Conservation (phyloP, 1,284 basidiomycete genomes). For the Psilocybe mexicana region DNA sequence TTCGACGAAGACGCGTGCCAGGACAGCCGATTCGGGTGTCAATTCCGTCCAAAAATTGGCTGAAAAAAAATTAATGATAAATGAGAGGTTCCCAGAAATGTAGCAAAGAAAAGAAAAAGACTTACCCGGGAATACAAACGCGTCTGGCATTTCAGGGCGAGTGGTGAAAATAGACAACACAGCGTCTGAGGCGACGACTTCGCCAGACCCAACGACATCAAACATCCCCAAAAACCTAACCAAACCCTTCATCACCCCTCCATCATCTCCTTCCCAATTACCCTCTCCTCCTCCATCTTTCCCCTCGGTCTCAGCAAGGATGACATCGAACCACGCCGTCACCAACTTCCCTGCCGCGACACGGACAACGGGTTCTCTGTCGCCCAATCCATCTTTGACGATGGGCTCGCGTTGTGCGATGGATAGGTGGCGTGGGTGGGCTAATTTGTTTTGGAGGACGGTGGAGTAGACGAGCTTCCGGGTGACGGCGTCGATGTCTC, state of each 20-base stretch:
- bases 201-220: conserved; percentile 49
- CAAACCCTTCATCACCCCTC: conserved; percentile 45
- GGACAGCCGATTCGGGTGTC: conserved; percentile 81
- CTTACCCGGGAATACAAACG: conserved; percentile 73
- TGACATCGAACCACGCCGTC: conserved; percentile 74
- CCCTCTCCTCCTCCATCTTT: conserved; percentile 20
- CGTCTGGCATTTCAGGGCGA: conserved; percentile 48
- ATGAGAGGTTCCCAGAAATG: neutral
- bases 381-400: conserved; percentile 83
- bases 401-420: conserved; percentile 80
- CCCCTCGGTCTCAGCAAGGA: conserved; percentile 33
- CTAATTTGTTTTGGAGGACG: conserved; percentile 61
- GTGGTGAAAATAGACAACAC: conserved; percentile 43
- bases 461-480: conserved; percentile 82
- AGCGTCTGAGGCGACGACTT: conserved; percentile 47
- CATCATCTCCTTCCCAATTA: conserved; percentile 49
- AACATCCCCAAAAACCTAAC: conserved; percentile 45
- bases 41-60: conserved; percentile 79
- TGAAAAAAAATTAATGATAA: conserved; percentile 27
- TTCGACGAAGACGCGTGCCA: conserved; percentile 85
- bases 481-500: conserved; percentile 83
- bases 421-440: conserved; percentile 68
- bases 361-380: conserved; percentile 83
- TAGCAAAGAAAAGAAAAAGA: neutral
- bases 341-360: conserved; percentile 79